Evolutionary conservation across 768 basidiomycete species (phyloP).

Genomic region (Candolleomyces aberdarensis): DNA sequence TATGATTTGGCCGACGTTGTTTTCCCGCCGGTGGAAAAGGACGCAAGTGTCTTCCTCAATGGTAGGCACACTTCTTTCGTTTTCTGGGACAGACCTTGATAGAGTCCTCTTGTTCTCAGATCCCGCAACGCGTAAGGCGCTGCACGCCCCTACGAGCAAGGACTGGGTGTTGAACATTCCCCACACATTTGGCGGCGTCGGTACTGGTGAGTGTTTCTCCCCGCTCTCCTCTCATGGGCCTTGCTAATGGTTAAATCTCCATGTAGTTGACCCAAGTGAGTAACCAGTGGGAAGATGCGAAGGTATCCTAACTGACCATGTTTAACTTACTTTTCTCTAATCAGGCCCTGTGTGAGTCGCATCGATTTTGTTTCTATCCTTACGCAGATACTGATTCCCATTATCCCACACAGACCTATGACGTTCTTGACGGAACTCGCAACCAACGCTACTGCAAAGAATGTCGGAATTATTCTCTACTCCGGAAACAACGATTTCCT

Average conservation of each 20-base stretch:
- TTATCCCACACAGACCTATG: conserved; percentile 46
- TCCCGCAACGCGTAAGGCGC: conserved; percentile 47
- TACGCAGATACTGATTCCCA: background rate
- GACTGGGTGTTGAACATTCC: conserved; percentile 38
- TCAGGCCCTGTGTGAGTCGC: conserved; percentile 33
- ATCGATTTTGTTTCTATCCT: background rate
- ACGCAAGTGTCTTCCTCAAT: conserved; percentile 60
- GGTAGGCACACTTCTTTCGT: conserved; percentile 31
- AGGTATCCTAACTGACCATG: background rate
- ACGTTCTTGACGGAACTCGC: conserved; percentile 64
- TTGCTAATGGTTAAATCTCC: background rate
- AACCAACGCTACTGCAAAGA: conserved; percentile 52
- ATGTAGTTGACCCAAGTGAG: conserved; percentile 35
- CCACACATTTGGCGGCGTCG: conserved; percentile 36
- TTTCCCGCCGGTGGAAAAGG: conserved; percentile 45
- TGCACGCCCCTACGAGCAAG: conserved; percentile 67
- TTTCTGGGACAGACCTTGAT: background rate
- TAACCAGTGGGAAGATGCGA: background rate
- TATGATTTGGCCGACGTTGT: conserved; percentile 59
- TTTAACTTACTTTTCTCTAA: background rate
- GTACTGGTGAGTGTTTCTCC: conserved; percentile 14
- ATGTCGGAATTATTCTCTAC: conserved; percentile 53
- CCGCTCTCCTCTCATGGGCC: conserved; percentile 10
- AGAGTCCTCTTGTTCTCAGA: conserved; percentile 34
- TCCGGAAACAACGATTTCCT: conserved; percentile 72